Evolutionary conservation across 257 asterid species (phyloP).

Genomic region (Capsicum chinense): DNA sequence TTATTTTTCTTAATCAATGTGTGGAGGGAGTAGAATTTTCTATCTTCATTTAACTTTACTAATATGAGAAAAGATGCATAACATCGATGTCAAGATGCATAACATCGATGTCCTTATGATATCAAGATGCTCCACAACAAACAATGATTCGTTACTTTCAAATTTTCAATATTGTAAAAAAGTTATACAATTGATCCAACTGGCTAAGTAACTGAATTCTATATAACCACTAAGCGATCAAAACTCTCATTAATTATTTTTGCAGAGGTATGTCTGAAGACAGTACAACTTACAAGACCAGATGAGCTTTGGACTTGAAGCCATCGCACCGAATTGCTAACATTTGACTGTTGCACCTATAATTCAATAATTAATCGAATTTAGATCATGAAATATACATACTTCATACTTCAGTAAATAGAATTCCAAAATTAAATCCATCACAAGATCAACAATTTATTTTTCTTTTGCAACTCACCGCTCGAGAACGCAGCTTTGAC

Average conservation of each 20-base stretch:
- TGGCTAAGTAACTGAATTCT: neutral
- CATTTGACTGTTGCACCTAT: slow-evolving; percentile 67
- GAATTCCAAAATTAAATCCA: neutral
- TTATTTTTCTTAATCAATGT: too few species aligned
- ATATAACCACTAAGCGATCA: neutral
- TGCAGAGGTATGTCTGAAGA: neutral
- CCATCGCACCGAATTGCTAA: slow-evolving; percentile 77
- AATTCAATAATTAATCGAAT: neutral
- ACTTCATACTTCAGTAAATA: neutral
- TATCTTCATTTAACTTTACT: neutral
- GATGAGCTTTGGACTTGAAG: slow-evolving; percentile 88
- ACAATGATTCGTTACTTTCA: neutral
- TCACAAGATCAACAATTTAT: neutral
- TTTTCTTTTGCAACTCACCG: slow-evolving; percentile 36
- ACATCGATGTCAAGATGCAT: neutral
- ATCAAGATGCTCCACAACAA: slow-evolving; percentile 8
- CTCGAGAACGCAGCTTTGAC: slow-evolving; percentile 45
- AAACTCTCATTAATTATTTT: neutral
- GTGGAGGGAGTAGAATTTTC: neutral
- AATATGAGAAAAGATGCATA: slow-evolving; percentile 7
- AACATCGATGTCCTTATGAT: too few species aligned
- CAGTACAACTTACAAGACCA: slow-evolving; percentile 38
- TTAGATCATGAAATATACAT: neutral
- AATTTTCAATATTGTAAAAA: neutral
- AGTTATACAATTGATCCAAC: neutral